These are phyloP conservation scores for Anthostomella pinea DNA, from an alignment of 2,329 filamentous ascomycete genomes.

Conservation along the genomic window DNA sequence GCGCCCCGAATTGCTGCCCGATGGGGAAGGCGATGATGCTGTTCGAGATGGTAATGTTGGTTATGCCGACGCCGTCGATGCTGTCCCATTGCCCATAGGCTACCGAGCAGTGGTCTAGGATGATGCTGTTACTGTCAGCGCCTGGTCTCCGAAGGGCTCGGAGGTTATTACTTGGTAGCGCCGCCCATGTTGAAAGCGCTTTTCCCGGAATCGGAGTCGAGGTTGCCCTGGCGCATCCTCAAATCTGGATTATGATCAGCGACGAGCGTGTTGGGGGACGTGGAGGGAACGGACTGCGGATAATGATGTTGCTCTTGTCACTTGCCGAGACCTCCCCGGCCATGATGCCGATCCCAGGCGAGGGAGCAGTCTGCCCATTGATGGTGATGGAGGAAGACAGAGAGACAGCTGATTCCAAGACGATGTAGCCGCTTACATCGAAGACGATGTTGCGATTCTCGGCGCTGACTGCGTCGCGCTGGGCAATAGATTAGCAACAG, in stretches of 20 bases:
- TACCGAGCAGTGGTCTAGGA: conserved; percentile 1
- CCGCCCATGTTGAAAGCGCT: conserved; percentile 2
- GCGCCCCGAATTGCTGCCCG: conserved; percentile 1
- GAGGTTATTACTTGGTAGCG: no score
- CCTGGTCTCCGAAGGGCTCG: no score
- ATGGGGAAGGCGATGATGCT: conserved; percentile 1
- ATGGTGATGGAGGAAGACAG: not conserved
- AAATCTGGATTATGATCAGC: no score
- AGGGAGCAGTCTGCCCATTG: not conserved
- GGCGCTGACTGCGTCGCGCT: conserved; percentile 1
- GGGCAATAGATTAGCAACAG: no score
- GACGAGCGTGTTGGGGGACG: no score
- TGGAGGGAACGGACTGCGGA: no score
- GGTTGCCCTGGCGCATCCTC: not conserved
- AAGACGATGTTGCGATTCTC: conserved; percentile 1
- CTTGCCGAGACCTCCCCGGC: not conserved
- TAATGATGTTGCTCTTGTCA: not conserved
- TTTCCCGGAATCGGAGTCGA: not conserved
- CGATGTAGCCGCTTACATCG: not conserved
- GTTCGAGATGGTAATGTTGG: conserved; percentile 1
- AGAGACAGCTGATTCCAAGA: not conserved
- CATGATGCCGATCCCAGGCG: not conserved
- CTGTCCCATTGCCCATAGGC: conserved; percentile 3
- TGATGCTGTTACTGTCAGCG: no score
- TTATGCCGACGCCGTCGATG: not conserved